A percentile compares a stretch with the other conserved stretches of the same genome.
These are phyloP conservation scores for Leucocoprinus leucothites DNA, from an alignment of 768 basidiomycete genomes.

Conservation along the genomic window DNA sequence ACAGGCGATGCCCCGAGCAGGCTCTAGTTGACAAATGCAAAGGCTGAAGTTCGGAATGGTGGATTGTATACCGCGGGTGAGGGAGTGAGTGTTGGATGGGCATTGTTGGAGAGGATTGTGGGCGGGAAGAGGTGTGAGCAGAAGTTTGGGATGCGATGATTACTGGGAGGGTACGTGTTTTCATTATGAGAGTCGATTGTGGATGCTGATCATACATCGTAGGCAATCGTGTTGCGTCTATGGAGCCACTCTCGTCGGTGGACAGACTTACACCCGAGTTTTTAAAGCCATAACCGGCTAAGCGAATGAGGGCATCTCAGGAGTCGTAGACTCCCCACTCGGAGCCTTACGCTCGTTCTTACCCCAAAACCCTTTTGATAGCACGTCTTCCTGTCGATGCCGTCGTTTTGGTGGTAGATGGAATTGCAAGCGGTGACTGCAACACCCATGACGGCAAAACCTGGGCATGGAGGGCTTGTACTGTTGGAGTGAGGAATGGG, in stretches of 20 bases:
- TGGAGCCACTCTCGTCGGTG: constrained; percentile 49
- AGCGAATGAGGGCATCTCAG: constrained; percentile 79
- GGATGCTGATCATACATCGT: constrained; percentile 8
- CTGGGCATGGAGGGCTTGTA: constrained; percentile 46
- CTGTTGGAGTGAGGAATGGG: constrained; percentile 61
- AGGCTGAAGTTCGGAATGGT: too few relatives aligned
- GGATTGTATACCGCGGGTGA: constrained; percentile 57
- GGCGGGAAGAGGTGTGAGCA: constrained; percentile 61
- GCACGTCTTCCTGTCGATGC: too few relatives aligned
- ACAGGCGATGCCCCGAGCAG: constrained; percentile 60
- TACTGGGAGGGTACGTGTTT: constrained; percentile 55
- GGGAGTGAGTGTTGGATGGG: constrained; percentile 44
- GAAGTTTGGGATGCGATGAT: constrained; percentile 66
- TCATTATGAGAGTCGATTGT: constrained; percentile 4
- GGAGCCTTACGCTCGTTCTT: constrained; percentile 80
- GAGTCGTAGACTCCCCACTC: constrained; percentile 89
- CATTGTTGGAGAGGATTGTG: constrained; percentile 70
- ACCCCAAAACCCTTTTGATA: too few relatives aligned
- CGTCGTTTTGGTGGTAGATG: constrained; percentile 20
- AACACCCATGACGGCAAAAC: constrained; percentile 27
- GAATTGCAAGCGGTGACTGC: neutral
- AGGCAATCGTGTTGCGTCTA: constrained; percentile 84
- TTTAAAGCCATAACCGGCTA: constrained; percentile 71
- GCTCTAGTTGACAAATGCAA: constrained; percentile 66
- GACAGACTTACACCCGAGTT: constrained; percentile 69